Conservation (phyloP, 148 eudicot genomes). For the Tetragonia tetragonoides region DNA sequence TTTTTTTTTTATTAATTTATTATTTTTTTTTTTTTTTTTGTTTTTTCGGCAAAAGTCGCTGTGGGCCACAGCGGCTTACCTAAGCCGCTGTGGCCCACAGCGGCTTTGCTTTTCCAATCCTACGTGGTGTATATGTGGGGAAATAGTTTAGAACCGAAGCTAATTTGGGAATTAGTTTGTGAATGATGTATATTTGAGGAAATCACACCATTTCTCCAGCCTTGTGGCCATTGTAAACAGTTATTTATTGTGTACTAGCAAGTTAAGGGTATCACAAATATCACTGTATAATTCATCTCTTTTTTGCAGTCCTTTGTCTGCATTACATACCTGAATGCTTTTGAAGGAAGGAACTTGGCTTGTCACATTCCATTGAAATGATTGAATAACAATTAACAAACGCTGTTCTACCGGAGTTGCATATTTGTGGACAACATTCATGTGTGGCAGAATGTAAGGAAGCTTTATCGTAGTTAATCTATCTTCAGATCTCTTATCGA, state of each 20-base stretch:
- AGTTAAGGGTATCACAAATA: not conserved
- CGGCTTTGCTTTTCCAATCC: too few relatives aligned
- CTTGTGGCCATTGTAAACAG: not conserved
- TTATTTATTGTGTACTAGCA: not conserved
- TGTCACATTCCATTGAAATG: not conserved
- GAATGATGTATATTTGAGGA: too few relatives aligned
- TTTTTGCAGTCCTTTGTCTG: not conserved
- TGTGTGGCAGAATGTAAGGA: not conserved
- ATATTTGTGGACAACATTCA: not conserved
- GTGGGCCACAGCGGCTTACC: too few relatives aligned
- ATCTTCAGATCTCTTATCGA: not conserved
- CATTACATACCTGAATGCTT: not conserved
- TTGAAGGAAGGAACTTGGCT: constrained; percentile 7
- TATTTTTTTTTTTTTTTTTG: too few relatives aligned
- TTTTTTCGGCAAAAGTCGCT: too few relatives aligned
- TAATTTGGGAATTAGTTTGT: too few relatives aligned
- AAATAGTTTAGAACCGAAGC: too few relatives aligned
- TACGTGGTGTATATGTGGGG: too few relatives aligned
- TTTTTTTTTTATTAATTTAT: too few relatives aligned
- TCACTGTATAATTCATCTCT: not conserved
- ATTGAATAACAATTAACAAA: too few relatives aligned
- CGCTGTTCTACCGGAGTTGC: not conserved
- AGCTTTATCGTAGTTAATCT: not conserved
- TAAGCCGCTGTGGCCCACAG: too few relatives aligned
- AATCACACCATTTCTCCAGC: too few relatives aligned